phyloP scores from a whole-genome alignment of 2,329 filamentous ascomycete genomes.

The Westerdykella ornata region DNA sequence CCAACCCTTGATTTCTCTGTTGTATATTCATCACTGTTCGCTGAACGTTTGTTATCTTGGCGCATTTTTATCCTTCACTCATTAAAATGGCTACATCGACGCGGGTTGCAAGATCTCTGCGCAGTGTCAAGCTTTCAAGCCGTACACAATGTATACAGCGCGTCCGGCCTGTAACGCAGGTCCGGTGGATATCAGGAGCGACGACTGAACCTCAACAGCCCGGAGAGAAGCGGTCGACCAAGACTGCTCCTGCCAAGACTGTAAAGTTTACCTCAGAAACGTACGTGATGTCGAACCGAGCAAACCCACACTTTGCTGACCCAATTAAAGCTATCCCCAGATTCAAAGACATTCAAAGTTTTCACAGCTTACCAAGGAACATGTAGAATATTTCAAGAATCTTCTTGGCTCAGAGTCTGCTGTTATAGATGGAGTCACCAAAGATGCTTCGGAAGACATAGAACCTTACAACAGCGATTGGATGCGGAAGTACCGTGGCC shows the following conservation, averaged over 20 bases:
- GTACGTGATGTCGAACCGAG: conserved; percentile 33
- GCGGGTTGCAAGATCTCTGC: conserved; percentile 29
- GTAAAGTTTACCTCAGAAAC: conserved; percentile 78
- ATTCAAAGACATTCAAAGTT: conserved; percentile 76
- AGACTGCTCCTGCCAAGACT: conserved; percentile 35
- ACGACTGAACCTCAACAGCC: conserved; percentile 39
- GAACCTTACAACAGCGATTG: conserved; percentile 94
- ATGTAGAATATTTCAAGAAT: conserved; percentile 75
- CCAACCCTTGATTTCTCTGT: conserved; percentile 15
- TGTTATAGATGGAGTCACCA: conserved; percentile 74
- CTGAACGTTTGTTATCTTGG: neutral
- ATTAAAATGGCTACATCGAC: conserved; percentile 31
- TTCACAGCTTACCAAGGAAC: conserved; percentile 62
- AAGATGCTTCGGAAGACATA: conserved; percentile 70
- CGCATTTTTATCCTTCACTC: conserved; percentile 7
- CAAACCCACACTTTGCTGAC: conserved; percentile 5
- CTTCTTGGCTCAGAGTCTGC: conserved; percentile 74
- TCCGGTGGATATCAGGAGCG: conserved; percentile 33
- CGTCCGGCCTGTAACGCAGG: conserved; percentile 25
- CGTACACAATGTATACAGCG: conserved; percentile 18
- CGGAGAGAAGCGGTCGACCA: conserved; percentile 30
- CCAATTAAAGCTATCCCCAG: conserved; percentile 56
- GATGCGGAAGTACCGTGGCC: conserved; percentile 98
- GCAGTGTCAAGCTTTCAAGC: conserved; percentile 25
- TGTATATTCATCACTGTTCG: neutral